Base-by-base conservation (phyloP, 768 basidiomycete species). In the Mycena olivaceomarginata region DNA sequence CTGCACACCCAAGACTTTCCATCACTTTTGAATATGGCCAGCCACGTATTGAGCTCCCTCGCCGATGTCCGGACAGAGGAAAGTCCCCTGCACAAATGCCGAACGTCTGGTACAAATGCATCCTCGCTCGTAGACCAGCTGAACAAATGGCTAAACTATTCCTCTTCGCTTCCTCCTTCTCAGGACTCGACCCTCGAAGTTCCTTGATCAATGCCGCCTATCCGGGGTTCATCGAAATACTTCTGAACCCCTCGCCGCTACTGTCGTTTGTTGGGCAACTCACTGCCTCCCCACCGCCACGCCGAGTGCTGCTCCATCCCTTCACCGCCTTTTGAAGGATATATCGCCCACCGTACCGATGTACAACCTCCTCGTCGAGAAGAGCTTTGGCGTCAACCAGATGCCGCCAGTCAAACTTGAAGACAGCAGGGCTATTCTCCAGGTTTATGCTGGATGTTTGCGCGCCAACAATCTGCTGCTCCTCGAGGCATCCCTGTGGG, bases 401-500 rank as follows among this genome's bases (percentile, higher is more conserved):
- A 10, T 70, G 15, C 68, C 77, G 68, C n/a, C 37, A 15, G 59
- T 31, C 40, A 46, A 70, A 69, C 74, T 78, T 56, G 45, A 60
- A 39, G 57, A 73, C 25, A 59, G 57, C 51, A 67, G 40, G 72
- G 68, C 79, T 70, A 71, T 77, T 76, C 53, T 82, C 3, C 81
- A 85, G 39, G 56, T 64, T 0, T 85, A 87, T 65, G 78, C 82
- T 74, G 56, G 76, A 4, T 70, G 80, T 13, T 81, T 93, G 18
- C 82, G 83, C 22, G 81, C 80, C 0, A 83, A 86, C 56, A 81
- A 81, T 22, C 80, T 92, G 18, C 84, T 86, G 9, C 83, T 78
- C 9, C 85, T 91, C 20, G 90, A 92, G 68, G 90, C 91, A 11
- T 90, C 90, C 11, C 79, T 92, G 31, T 92, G 90, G 89, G 86